phyloP scores from a whole-genome alignment of 2,329 filamentous ascomycete species.

The Huntiella savannae region DNA sequence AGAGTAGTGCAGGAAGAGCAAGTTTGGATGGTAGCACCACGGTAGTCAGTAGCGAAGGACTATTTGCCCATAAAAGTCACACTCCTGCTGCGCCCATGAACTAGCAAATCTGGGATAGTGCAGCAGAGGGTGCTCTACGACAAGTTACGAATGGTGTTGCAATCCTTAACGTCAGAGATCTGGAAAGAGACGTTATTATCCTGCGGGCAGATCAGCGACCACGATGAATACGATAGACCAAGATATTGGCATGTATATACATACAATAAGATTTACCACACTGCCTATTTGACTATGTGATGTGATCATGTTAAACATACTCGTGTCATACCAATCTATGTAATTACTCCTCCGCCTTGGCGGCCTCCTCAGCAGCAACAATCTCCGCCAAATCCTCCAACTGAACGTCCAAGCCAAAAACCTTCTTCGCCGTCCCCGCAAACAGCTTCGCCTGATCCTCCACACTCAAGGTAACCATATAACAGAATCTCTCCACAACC shows the following conservation, averaged over 20 bases:
- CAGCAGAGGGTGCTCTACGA: slow-evolving; percentile 2
- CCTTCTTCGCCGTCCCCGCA: slow-evolving; percentile 50
- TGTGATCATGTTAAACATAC: background rate
- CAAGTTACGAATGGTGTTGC: slow-evolving; percentile 6
- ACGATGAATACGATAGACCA: too few relatives aligned
- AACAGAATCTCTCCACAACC: slow-evolving; percentile 49
- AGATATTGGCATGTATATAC: too few relatives aligned
- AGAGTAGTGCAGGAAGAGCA: background rate
- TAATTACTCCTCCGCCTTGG: too few relatives aligned
- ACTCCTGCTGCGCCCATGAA: slow-evolving; percentile 5
- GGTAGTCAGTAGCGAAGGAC: background rate
- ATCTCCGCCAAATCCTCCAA: slow-evolving; percentile 2
- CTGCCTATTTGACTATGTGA: background rate
- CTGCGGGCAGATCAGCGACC: slow-evolving; percentile 2
- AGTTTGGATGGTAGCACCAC: background rate
- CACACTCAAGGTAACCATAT: slow-evolving; percentile 39
- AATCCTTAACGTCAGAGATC: slow-evolving; percentile 1
- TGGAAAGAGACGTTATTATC: slow-evolving; percentile 7
- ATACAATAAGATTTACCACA: too few relatives aligned
- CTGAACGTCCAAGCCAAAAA: slow-evolving; percentile 29
- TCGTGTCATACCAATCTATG: background rate
- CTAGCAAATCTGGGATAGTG: slow-evolving; percentile 10
- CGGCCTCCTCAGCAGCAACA: background rate
- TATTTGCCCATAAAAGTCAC: background rate
- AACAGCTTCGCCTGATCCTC: slow-evolving; percentile 50